Evolutionary conservation across 169 alveolate genomes (phyloP), one percentile per base, ranked within the genome.

Genomic region (Plasmodium reichenowi): DNA sequence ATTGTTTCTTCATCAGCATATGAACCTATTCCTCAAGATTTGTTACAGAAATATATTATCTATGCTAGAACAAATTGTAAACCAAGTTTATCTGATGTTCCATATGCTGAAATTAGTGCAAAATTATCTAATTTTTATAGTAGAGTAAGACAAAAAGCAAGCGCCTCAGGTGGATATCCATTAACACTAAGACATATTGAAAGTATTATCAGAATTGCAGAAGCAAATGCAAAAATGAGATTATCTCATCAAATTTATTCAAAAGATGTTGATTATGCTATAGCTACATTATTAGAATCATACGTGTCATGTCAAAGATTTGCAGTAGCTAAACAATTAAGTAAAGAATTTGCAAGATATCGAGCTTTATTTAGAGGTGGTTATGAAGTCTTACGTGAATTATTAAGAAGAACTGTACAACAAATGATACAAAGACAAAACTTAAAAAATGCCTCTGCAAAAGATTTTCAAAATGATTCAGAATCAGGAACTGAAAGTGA

Each of bases 171-270:
- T 60, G 99, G 99, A 7, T 96, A 98, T 71, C 95, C 98, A 17
- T 97, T 98, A 78, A 98, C 99, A 7, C 97, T 97, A 52, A 94
- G 99, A 71, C 99, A 98, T 93, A 95, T 98, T 50, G 99, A 98
- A 93, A 95, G 98, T 56, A 95, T 98, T 26, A 95, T 98, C 74
- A 95, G 99, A 88, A 97, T 98, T 87, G 96, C 99, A 3, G 99
- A 98, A 94, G 99, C 99, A 32, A 95, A 95, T 91, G 99, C 99
- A 17, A 97, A 96, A 93, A 98, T 99, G 99, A 96, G 99, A 67
- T 94, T 98, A 20, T 96, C 99, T 74, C 98, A 97, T 66, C 94
- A 94, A 60, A 99, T 99, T 58, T 96, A 97, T 76, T 95, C 97
- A 54, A 88, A 87, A 64, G 99, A 99, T 93, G 97, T 99, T 52